phyloP scores from a whole-genome alignment of 1,284 basidiomycete species.

The Sporisorium graminicola region DNA sequence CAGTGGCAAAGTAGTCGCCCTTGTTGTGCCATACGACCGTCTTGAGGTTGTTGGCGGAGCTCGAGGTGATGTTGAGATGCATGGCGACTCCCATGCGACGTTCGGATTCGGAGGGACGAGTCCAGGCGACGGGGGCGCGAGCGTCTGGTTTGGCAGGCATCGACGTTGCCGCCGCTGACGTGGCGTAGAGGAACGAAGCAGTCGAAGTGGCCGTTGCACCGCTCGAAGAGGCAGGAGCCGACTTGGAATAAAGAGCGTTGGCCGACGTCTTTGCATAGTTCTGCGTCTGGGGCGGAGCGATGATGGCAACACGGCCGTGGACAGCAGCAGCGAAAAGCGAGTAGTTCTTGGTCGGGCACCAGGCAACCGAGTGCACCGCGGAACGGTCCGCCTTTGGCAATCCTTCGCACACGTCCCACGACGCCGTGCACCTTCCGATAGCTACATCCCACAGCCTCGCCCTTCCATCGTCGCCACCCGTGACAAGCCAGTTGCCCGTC shows the following conservation, averaged over 20 bases:
- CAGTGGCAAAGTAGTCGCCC: slow-evolving; percentile 95
- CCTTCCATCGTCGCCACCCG: slow-evolving; percentile 89
- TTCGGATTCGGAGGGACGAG: slow-evolving; percentile 72
- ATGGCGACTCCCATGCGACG: slow-evolving; percentile 73
- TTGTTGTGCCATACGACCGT: slow-evolving; percentile 92
- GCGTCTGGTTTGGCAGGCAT: slow-evolving; percentile 40
- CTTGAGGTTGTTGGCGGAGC: slow-evolving; percentile 79
- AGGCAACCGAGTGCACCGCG: slow-evolving; percentile 84
- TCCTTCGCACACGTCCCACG: slow-evolving; percentile 79
- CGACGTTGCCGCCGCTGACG: slow-evolving; percentile 50
- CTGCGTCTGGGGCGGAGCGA: slow-evolving; percentile 77
- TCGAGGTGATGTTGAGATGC: slow-evolving; percentile 51
- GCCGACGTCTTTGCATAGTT: slow-evolving; percentile 71
- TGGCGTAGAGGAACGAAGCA: slow-evolving; percentile 59
- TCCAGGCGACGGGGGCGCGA: slow-evolving; percentile 72
- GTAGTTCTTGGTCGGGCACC: slow-evolving; percentile 90
- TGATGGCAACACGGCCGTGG: slow-evolving; percentile 78
- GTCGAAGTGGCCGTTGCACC: slow-evolving; percentile 58
- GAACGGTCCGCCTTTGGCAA: slow-evolving; percentile 57
- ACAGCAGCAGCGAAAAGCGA: slow-evolving; percentile 81
- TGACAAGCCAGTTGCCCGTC: slow-evolving; percentile 89
- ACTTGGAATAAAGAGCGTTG: slow-evolving; percentile 65
- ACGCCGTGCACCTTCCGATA: slow-evolving; percentile 88
- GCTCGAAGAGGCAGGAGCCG: slow-evolving; percentile 59
- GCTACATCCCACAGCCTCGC: slow-evolving; percentile 94